Base-by-base conservation (phyloP, 2,329 filamentous ascomycete genomes). In the Coniella vitis region DNA sequence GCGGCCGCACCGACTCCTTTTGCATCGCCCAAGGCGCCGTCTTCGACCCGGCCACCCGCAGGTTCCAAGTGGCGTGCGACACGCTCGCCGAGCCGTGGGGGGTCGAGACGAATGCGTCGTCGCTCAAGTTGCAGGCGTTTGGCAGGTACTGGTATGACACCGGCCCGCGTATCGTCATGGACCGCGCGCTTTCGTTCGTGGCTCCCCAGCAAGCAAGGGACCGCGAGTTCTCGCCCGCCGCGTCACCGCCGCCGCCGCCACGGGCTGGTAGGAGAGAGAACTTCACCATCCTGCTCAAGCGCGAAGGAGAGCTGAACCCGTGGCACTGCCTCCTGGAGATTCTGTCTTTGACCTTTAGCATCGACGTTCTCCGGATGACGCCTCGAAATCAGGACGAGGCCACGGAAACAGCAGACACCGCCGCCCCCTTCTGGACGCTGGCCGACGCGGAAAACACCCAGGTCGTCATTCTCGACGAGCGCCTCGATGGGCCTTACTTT, bases 271-370 rank as follows among this genome's bases (percentile, higher is more conserved):
- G 14, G 14, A 36, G 37, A 17, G 10, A 29, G n/a, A 57, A 38
- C 19, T 57, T 52, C 19, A 59, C 59, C 4, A 52, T 62, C 13
- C 44, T 63, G 3, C 16, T 64, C 25, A 62, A 64, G 45, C 55
- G 62, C 2, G 62, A 64, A 48, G 57, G 56, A 7, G 40, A 46
- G 1, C 10, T 13, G 8, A 63, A 64, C 43, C 41, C 53, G 13
- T 65, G 58, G 57, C 62, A 64, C 45, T 57, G 38, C 7, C 46
- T 65, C 4, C 51, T 58, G 46, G 62, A 65, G 41, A 60, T 63
- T 31, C 58, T 60, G 52, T 57, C 55, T 3, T 49, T 60, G 38
- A 53, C 55, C 2, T 54, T 61, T 41, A 58, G 59, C 3, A 36
- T 64, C 5, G 62, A 65, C 48, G 55, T 60, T 5, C 55, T 64